phyloP scores from a whole-genome alignment of 371 early-diverging fungal species.

The Apophysomyces variabilis region DNA sequence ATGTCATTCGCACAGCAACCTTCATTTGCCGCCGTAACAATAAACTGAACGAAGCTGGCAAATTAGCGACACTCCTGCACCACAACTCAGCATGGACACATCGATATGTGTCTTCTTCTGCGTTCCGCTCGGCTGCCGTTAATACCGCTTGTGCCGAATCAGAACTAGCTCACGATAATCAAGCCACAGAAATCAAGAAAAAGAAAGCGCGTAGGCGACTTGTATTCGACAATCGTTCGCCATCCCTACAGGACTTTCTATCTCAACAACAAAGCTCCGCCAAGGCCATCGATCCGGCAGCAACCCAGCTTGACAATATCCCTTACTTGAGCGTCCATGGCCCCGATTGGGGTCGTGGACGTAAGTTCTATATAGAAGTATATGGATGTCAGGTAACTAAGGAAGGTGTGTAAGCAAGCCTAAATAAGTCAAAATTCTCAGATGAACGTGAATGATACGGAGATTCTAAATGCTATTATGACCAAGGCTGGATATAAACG shows the following conservation, averaged over 20 bases:
- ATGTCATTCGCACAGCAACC: background rate
- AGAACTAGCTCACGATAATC: background rate
- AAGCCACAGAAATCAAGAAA: background rate
- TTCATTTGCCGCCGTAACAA: background rate
- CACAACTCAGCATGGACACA: background rate
- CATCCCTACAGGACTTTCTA: constrained; percentile 68
- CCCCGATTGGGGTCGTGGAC: constrained; percentile 43
- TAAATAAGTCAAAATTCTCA: constrained; percentile 10
- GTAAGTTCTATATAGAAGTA: constrained; percentile 72
- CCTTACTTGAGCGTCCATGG: constrained; percentile 61
- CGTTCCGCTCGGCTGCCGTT: background rate
- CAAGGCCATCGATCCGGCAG: constrained; percentile 24
- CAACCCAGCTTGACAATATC: constrained; percentile 42
- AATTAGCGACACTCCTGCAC: background rate
- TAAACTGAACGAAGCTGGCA: too few relatives aligned
- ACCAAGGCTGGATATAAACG: constrained; percentile 71
- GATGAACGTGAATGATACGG: constrained; percentile 84
- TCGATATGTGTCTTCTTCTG: background rate
- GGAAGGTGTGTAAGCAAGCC: too few relatives aligned
- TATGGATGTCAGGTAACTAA: constrained; percentile 74
- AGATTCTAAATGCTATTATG: constrained; percentile 78
- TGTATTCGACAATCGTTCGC: constrained; percentile 69
- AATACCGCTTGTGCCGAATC: background rate
- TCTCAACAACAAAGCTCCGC: constrained; percentile 13
- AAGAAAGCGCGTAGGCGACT: constrained; percentile 40